Conservation (phyloP, 2,329 filamentous ascomycete genomes). For the Cladosporium sp. region DNA sequence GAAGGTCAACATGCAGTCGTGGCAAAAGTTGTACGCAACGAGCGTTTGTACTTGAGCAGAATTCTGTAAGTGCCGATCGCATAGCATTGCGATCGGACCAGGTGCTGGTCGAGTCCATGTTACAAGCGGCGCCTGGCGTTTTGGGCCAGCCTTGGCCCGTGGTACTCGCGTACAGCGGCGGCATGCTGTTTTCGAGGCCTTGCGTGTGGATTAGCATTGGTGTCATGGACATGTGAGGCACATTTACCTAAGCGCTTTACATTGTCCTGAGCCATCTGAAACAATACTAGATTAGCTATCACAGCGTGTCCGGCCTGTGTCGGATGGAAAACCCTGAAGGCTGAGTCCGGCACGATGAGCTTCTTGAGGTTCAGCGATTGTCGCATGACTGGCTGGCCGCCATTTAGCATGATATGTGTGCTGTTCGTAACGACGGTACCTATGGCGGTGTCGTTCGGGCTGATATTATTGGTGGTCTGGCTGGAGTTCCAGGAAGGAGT, state of each 20-base stretch:
- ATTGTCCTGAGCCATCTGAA: conserved; percentile 6
- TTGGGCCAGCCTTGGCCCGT: neutral
- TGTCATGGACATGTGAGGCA: neutral
- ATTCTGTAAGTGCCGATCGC: conserved; percentile 1
- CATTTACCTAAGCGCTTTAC: neutral
- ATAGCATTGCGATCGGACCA: conserved; percentile 10
- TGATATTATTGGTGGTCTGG: neutral
- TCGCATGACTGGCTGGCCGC: neutral
- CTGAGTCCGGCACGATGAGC: conserved; percentile 2
- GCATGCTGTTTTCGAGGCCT: neutral
- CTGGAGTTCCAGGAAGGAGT: neutral
- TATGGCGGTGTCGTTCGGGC: neutral
- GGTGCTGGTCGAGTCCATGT: neutral
- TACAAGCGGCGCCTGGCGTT: conserved; percentile 1
- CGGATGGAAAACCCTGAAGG: conserved; percentile 11
- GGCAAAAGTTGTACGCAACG: neutral
- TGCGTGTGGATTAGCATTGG: neutral
- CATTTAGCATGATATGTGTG: conserved; percentile 1
- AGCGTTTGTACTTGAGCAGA: conserved; percentile 1
- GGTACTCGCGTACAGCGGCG: neutral
- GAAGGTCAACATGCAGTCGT: neutral
- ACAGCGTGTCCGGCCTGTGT: conserved; percentile 11
- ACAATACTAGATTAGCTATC: conserved; percentile 10
- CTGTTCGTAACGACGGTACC: conserved; percentile 6
- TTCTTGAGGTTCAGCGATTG: neutral